phyloP scores from a whole-genome alignment of 2,329 filamentous ascomycete species.

The Alternaria sp. region DNA sequence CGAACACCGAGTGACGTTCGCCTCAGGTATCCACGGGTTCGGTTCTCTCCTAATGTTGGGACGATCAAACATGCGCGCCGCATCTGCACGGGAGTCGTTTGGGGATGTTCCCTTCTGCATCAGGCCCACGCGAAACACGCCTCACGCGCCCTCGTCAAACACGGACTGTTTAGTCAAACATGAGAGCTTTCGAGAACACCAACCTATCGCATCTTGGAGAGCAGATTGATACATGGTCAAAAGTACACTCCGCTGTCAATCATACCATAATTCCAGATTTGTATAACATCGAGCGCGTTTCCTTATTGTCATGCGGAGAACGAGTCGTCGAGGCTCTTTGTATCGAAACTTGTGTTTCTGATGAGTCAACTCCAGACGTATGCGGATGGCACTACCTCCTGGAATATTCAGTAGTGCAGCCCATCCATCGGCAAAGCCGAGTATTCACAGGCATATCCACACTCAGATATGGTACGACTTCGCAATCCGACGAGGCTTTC shows the following conservation, averaged over 20 bases:
- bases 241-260: neutral
- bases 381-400: neutral
- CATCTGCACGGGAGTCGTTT: slow-evolving; percentile 1
- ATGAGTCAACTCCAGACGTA: neutral
- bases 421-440: neutral
- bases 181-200: neutral
- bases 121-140: slow-evolving; percentile 24
- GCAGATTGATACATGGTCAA: neutral
- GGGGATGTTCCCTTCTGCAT: neutral
- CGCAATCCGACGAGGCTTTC: neutral
- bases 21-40: slow-evolving; percentile 7
- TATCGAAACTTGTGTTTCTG: neutral
- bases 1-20: neutral
- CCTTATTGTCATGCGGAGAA: neutral
- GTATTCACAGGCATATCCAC: neutral
- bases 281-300: neutral
- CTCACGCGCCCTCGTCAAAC: slow-evolving; percentile 28
- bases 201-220: neutral
- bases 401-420: neutral
- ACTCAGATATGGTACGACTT: neutral
- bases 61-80: slow-evolving; percentile 16
- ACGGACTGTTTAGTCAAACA: slow-evolving; percentile 16
- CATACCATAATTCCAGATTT: neutral
- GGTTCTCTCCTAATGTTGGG: neutral
- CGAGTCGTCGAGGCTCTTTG: neutral